Evolutionary conservation across 139 green algal genomes (phyloP).

Genomic region (Picochlorum sp.): DNA sequence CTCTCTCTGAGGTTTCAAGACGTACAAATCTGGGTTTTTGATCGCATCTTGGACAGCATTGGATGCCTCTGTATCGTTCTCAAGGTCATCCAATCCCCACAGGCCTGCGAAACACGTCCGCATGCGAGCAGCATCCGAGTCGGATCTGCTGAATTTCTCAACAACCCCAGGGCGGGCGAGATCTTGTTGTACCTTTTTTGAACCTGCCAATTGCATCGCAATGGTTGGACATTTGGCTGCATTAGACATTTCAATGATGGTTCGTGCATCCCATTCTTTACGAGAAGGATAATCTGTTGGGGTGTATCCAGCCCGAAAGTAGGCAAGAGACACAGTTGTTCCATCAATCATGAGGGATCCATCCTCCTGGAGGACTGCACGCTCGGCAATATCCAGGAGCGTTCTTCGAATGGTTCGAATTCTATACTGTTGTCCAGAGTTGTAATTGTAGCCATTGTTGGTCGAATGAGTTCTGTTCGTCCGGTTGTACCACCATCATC

Average conservation of each 20-base stretch:
- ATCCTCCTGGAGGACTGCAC: constrained; percentile 20
- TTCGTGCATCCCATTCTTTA: constrained; percentile 67
- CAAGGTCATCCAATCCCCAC: constrained; percentile 78
- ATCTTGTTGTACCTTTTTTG: constrained; percentile 94
- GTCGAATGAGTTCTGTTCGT: constrained; percentile 88
- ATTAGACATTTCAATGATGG: constrained; percentile 63
- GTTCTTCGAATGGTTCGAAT: constrained; percentile 60
- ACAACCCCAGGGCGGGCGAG: constrained; percentile 52
- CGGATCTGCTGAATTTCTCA: constrained; percentile 47
- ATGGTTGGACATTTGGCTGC: constrained; percentile 82
- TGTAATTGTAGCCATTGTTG: constrained; percentile 77
- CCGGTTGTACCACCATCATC: constrained; percentile 88
- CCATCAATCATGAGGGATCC: constrained; percentile 32
- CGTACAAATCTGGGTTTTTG: constrained; percentile 64
- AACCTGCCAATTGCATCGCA: constrained; percentile 83
- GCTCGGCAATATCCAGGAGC: constrained; percentile 52
- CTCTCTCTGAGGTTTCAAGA: constrained; percentile 93
- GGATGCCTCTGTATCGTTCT: constrained; percentile 25
- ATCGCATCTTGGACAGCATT: constrained; percentile 54
- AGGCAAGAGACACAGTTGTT: constrained; percentile 38
- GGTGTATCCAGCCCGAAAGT: constrained; percentile 82
- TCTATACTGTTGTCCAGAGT: constrained; percentile 70
- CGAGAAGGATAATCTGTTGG: constrained; percentile 80
- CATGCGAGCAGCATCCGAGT: constrained; percentile 33
- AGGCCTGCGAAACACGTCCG: constrained; percentile 83